Evolutionary conservation across 2,329 filamentous ascomycete species (phyloP), one percentile per base, ranked within the genome.

Genomic region (Laburnicola sp.): DNA sequence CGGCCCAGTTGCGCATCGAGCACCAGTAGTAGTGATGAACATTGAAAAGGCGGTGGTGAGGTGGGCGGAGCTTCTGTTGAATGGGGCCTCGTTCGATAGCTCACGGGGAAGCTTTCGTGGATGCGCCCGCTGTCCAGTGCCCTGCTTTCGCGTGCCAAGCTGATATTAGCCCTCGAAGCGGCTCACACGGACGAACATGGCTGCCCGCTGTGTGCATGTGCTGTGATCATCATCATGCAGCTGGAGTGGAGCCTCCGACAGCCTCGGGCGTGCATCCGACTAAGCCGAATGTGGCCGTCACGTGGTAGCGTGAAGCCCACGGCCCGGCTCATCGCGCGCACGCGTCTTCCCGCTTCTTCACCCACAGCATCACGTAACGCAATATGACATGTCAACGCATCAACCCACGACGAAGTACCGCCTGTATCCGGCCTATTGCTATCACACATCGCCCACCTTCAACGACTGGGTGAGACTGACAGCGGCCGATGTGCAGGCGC

Each of bases 401-500:
- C 53, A 45, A 45, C 35, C 51, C 25, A 45, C 45, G 30, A 25
- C 36, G 39, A 34, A 41, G 10, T 64, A 63, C 58, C 57, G 62
- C 54, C 57, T 82, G 55, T 85, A 85, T 56, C 82, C 83, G 11
- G 79, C 79, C 32, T 84, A 80, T 66, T 85, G 82, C 74, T 85
- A 83, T 68, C 70, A 73, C 40, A 76, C 76, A 31, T 86, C 84
- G 4, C 79, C 80, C n/a, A 86, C 84, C 6, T 84, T 79, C 69
- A 78, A 81, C 71, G 67, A 76, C 64, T 87, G 84, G 84, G 84
- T 85, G 68, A 84, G 84, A 64, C 74, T 87, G 57, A 79, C 80
- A 1, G 75, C 76, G 11, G 72, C 74, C 26, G 81, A 85, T 68
- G 76, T 86, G 34, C 82, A 83, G 61, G 69, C 70, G 6, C 70